Evolutionary conservation across 2,329 filamentous ascomycete genomes (phyloP).

Genomic region (Penicillium sp.): DNA sequence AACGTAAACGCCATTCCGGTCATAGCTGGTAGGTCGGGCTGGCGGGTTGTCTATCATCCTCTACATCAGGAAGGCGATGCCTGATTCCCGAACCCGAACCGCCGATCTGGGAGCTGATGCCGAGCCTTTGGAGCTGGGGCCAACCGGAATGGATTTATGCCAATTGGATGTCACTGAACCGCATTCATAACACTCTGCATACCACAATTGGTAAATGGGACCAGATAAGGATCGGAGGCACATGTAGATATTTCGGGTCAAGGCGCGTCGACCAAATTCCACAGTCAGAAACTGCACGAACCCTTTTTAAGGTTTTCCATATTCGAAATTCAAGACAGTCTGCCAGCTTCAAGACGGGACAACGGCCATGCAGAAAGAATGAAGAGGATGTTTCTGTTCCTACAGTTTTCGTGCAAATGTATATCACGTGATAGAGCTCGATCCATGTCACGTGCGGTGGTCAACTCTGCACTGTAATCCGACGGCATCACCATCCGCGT

Average conservation of each 20-base stretch:
- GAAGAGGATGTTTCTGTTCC: neutral
- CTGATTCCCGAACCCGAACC: neutral
- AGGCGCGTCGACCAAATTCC: neutral
- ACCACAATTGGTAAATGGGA: neutral
- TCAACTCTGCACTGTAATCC: conserved; percentile 22
- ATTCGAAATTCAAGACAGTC: neutral
- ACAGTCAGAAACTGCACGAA: neutral
- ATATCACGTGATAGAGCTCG: conserved; percentile 7
- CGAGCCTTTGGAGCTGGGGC: neutral
- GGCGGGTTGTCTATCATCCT: neutral
- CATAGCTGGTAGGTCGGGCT: neutral
- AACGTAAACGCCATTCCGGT: neutral
- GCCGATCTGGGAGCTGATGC: neutral
- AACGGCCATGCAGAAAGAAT: neutral
- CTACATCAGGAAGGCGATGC: neutral
- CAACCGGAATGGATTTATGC: neutral
- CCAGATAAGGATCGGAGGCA: neutral
- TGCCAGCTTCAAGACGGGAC: neutral
- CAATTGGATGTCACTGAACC: neutral
- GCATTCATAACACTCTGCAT: neutral
- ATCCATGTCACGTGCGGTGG: conserved; percentile 8
- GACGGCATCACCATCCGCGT: conserved; percentile 19
- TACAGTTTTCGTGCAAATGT: neutral
- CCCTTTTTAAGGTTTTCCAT: neutral
- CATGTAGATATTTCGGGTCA: neutral